Base-by-base conservation (phyloP, 2,329 filamentous ascomycete species). In the Colletotrichum sp. region DNA sequence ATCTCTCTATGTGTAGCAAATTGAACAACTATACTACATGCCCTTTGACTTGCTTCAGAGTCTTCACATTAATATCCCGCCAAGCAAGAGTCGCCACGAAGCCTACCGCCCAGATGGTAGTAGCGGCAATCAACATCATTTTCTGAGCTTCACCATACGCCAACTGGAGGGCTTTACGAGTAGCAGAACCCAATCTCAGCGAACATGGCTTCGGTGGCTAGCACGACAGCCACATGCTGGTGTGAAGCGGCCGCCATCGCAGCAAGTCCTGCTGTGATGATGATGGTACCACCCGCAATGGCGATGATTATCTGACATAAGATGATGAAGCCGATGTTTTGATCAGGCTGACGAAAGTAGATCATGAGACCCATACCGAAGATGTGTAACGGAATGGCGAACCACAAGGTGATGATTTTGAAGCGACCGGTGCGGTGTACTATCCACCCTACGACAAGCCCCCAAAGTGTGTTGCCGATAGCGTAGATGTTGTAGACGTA, bases 401-500 rank as follows among this genome's bases (percentile, higher is more conserved):
- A n/a, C 27, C 32, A 32, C 7, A 52, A 15, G 13, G 27, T 13
- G 12, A 32, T 34, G 25, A 1, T 22, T 8, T 66, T 66, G 65
- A 66, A 55, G 16, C 43, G 65, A 6, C 65, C 43, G 6, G 18
- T 28, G 18, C 30, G 52, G 15, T 25, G 39, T 8, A 66, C 30
- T 13, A 22, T n/a, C 10, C 34, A 13, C 16, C 65, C 43, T n/a
- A 66, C 22, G 4, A 48, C 25, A 39, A 66, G 22, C 1, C 43
- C 27, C 34, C 25, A 52, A 25, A 66, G 28, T 10, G 62, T 48
- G 10, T 80, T 83, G 12, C 86, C 87, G 6, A 87, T 78, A 18
- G 77, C 79, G 78, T 83, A 84, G 30, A 81, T 83, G 68, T 82
- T 82, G 32, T 68, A 73, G 30, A 85, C 80, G 58, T 83, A 84